These are phyloP conservation scores for Talaromyces amestolkiae DNA, from an alignment of 2,329 filamentous ascomycete genomes.

Conservation along the genomic window DNA sequence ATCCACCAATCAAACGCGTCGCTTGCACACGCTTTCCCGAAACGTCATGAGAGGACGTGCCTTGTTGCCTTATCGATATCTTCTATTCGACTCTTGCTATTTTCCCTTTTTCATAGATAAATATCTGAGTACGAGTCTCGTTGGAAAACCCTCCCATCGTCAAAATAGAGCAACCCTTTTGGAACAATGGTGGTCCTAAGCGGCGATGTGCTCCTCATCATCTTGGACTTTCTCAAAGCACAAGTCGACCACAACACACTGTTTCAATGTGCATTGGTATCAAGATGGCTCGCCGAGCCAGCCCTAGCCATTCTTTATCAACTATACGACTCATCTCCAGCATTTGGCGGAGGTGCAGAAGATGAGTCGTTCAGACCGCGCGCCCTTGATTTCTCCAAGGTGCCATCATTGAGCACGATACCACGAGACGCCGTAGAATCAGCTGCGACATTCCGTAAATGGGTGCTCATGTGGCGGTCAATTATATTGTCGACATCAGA, in stretches of 20 bases:
- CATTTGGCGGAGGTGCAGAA: slow-evolving; percentile 45
- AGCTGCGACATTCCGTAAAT: slow-evolving; percentile 45
- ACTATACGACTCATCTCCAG: slow-evolving; percentile 48
- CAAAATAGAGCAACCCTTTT: neutral
- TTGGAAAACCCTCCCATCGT: neutral
- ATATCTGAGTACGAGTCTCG: neutral
- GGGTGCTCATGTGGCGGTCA: slow-evolving; percentile 66
- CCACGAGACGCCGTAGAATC: neutral
- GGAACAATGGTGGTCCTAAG: slow-evolving; percentile 21
- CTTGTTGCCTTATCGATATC: slow-evolving; percentile 1
- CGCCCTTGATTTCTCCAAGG: neutral
- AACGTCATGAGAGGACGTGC: slow-evolving; percentile 5
- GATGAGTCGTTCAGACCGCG: slow-evolving; percentile 42
- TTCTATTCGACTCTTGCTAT: neutral
- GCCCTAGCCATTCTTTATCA: slow-evolving; percentile 28
- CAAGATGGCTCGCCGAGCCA: slow-evolving; percentile 25
- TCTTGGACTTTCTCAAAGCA: slow-evolving; percentile 27
- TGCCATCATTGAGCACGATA: neutral
- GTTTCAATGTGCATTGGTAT: slow-evolving; percentile 30
- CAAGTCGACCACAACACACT: slow-evolving; percentile 28
- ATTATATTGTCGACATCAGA: slow-evolving; percentile 65
- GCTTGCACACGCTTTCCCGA: slow-evolving; percentile 4
- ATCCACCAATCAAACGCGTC: slow-evolving; percentile 19
- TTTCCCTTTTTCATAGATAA: neutral
- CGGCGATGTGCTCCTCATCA: slow-evolving; percentile 29